Conservation (phyloP, 768 basidiomycete species). For the Rhodotorula paludigena region DNA sequence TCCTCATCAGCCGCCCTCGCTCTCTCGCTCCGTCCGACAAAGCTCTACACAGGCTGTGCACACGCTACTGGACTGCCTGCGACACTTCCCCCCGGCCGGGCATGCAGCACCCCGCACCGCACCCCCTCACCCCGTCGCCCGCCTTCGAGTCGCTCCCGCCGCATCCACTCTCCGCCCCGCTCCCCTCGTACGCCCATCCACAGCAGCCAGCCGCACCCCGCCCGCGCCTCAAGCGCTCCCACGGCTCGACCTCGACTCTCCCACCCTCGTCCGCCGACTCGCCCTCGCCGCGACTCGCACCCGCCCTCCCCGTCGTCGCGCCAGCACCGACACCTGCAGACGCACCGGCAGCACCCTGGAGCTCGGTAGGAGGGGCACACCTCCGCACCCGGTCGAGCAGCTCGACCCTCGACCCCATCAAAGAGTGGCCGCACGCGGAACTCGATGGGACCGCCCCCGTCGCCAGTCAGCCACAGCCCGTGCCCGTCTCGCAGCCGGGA, state of each 20-base stretch:
- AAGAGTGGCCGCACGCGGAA: conserved; percentile 18
- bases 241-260: neutral
- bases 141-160: neutral
- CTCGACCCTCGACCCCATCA: conserved; percentile 16
- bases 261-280: neutral
- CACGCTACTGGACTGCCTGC: no score
- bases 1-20: no score
- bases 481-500: neutral
- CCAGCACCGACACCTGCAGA: neutral
- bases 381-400: neutral
- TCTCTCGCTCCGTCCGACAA: no score
- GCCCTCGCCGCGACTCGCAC: no score
- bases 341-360: neutral
- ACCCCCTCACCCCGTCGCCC: neutral
- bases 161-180: neutral
- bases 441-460: no score
- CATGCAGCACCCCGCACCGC: neutral
- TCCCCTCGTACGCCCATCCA: neutral
- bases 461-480: no score
- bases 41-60: no score
- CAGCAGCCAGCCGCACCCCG: neutral
- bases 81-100: neutral
- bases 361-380: neutral
- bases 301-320: neutral
- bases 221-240: conserved; percentile 18